Evolutionary conservation across 768 basidiomycete species (phyloP), one percentile per base, ranked within the genome.

Genomic region (Termitomyces sp.): DNA sequence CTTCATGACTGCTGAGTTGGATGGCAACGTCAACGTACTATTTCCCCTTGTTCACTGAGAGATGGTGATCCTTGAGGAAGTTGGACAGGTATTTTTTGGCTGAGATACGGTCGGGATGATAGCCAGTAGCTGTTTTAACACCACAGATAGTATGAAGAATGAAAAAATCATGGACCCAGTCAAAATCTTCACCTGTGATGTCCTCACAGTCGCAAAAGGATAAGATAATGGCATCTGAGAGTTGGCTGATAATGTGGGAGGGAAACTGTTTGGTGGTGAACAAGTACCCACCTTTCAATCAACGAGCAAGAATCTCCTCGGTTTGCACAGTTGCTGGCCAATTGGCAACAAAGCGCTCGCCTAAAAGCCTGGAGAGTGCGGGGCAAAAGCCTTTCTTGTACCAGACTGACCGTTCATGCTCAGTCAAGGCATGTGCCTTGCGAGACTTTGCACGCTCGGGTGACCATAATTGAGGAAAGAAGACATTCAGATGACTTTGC

Each of bases 61-160:
- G 53, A 18, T 52, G 29, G 6, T 42, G n/a, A 16, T 31, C 40
- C 0, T 36, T 1, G 12, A 57, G 7, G 20, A 58, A 58, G 3
- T 47, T 15, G 1, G 32, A 0, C 6, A 60, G 39, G 13, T 33
- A 40, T 3, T 39, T 22, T 15, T 49, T 10, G 4, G 60, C 36
- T 18, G 51, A 44, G 1, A 7, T n/a, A 3, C 2, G 5, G 4
- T 57, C 50, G 2, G 32, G 15, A 7, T 9, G 16, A 50, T 71
- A 69, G 0, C 9, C 10, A 18, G 52, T 59, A n/a, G 52, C 32
- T 20, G 63, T 53, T 38, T 73, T 73, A 1, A 62, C 43, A 0
- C 70, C 70, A 2, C 66, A 56, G 18, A 71, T 58, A 9, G 67
- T 66, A 38, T 70, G 65, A 7, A 70, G 57, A 40, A 73, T 58